Conservation (phyloP, 257 asterid genomes). For the Perilla frutescens region DNA sequence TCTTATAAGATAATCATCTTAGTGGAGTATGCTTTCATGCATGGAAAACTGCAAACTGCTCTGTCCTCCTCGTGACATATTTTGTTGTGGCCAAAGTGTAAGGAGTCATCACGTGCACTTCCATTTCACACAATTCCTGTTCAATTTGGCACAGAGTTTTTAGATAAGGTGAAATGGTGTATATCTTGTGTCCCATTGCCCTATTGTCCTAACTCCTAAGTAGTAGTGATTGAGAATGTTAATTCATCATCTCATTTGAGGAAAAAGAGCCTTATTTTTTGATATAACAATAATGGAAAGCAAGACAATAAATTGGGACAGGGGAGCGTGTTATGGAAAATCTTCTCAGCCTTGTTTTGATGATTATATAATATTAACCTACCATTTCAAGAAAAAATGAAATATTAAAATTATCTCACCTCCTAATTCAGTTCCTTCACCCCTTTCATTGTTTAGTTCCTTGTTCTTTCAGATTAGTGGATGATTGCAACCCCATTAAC, state of each 20-base stretch:
- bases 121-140: background rate
- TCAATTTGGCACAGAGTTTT: background rate
- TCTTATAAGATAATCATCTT: background rate
- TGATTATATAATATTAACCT: background rate
- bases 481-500: background rate
- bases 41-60: background rate
- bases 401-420: background rate
- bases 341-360: background rate
- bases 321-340: background rate
- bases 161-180: background rate
- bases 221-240: background rate
- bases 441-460: background rate
- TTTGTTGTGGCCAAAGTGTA: constrained; percentile 12
- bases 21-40: background rate
- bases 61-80: background rate
- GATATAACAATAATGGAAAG: background rate
- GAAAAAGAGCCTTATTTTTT: background rate
- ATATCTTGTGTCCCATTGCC: background rate
- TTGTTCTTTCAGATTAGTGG: background rate
- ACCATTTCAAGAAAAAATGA: background rate
- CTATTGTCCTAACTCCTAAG: constrained; percentile 3
- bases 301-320: background rate
- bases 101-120: background rate
- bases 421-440: background rate
- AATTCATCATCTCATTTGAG: background rate